These are phyloP conservation scores for Pichia scutulata DNA, from an alignment of 805 yeast species.

Conservation along the genomic window DNA sequence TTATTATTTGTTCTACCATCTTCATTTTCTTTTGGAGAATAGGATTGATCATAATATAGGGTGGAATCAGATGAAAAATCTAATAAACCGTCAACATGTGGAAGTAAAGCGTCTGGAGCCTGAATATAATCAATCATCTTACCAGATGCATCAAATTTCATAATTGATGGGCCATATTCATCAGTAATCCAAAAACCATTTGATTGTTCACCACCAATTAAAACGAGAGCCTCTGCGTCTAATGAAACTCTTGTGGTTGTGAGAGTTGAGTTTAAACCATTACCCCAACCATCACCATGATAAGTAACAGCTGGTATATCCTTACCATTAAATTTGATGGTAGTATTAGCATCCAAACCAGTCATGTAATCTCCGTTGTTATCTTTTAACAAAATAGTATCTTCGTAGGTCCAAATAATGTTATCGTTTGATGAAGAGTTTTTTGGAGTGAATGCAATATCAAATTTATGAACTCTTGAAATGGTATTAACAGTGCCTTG, in stretches of 20 bases:
- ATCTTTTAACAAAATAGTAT: conserved; percentile 25
- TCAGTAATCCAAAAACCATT: conserved; percentile 30
- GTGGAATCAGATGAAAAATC: conserved; percentile 24
- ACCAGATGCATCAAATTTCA: conserved; percentile 23
- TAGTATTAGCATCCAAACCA: conserved; percentile 27
- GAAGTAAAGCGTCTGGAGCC: conserved; percentile 26
- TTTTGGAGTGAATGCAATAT: conserved; percentile 20
- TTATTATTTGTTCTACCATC: conserved; percentile 26
- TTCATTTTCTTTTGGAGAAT: conserved; percentile 18
- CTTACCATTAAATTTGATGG: conserved; percentile 19
- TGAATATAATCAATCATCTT: conserved; percentile 19
- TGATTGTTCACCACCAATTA: conserved; percentile 23
- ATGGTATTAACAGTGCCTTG: conserved; percentile 25
- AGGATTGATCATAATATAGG: conserved; percentile 20
- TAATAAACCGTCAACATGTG: conserved; percentile 19
- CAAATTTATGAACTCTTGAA: conserved; percentile 22
- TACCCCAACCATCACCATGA: conserved; percentile 28
- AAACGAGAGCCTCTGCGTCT: conserved; percentile 25
- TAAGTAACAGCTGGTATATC: conserved; percentile 23
- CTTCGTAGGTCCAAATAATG: conserved; percentile 23
- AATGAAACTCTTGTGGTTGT: conserved; percentile 24
- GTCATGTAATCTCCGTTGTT: conserved; percentile 23
- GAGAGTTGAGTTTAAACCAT: conserved; percentile 11
- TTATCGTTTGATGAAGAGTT: conserved; percentile 16
- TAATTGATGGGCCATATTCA: conserved; percentile 29